Conservation (phyloP, 768 basidiomycete species). For the Boletus speciosus region DNA sequence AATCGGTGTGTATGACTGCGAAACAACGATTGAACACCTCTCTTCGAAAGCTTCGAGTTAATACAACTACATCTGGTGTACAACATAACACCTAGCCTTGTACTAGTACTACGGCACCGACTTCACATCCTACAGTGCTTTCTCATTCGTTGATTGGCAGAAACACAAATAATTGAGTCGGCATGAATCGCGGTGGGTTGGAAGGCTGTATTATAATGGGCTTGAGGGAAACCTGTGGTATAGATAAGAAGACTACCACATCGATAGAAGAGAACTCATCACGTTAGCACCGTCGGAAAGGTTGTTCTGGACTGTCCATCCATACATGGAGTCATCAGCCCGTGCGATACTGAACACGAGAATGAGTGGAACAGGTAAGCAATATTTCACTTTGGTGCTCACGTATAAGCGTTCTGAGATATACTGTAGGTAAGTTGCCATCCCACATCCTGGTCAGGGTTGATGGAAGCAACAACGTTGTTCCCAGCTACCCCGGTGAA, state of each 20-base stretch:
- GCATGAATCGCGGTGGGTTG: too few relatives aligned
- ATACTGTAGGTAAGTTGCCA: neutral
- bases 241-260: neutral
- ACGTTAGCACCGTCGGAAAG: neutral
- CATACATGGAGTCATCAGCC: accelerated
- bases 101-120: too few relatives aligned
- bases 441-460: neutral
- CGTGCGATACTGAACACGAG: neutral
- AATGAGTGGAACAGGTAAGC: neutral
- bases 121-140: neutral
- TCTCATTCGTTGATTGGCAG: accelerated
- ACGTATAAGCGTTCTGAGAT: neutral
- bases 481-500: neutral
- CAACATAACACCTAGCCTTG: neutral
- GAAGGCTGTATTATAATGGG: neutral
- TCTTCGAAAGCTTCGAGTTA: neutral
- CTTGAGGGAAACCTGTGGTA: neutral
- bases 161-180: neutral
- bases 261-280: neutral
- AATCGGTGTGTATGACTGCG: neutral
- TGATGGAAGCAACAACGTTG: neutral
- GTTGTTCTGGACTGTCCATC: neutral
- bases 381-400: neutral
- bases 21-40: too few relatives aligned
- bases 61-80: neutral